Base-by-base conservation (phyloP, 371 early-diverging fungal genomes). In the Mortierella sp. region DNA sequence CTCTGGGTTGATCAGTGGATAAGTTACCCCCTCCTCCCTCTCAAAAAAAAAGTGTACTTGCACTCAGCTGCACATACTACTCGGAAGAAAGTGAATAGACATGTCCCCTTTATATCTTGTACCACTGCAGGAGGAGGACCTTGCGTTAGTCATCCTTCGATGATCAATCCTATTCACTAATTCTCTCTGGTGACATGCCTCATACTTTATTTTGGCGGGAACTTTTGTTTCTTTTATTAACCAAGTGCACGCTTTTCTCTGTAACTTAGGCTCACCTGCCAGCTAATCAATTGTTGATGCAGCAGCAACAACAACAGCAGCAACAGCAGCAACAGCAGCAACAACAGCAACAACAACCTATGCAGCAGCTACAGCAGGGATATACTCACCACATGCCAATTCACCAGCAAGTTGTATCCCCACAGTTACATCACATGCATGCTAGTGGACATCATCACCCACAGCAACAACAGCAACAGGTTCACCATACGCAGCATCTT, bases 271-370 rank as follows among this genome's bases (percentile, higher is more conserved):
- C 66, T 32, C 67, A 54, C 19, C 57, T 57, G 66, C 58, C 66
- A n/a, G n/a, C 66, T 3, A 66, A 66, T 22, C 66, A 66, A 51
- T 23, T 66, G 34, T 29, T 66, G 37, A 59, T 70, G 31, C 84
- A 84, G 51, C 84, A 83, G 19, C 82, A 77, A 35, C 82, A 84
- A 12, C 75, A 82, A 29, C 73, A 74, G 22, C 81, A 76, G 42
- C 76, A 82, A 47, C 78, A 71, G 15, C 85, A 85, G 43, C 69
- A 73, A 34, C 72, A 81, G 31, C 72, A 83, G 42, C 78, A 77
- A 31, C 76, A 70, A 19, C 64, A 63, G 63, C 70, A 70, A 15
- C 67, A 58, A 34, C 67, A 62, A 23, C 56, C 56, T 17, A 58
- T 65, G 45, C 66, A 76, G 23, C n/a, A 76, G 23, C n/a, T 75